Base-by-base conservation (phyloP, 2,329 filamentous ascomycete genomes). In the Dactylellina cionopaga region DNA sequence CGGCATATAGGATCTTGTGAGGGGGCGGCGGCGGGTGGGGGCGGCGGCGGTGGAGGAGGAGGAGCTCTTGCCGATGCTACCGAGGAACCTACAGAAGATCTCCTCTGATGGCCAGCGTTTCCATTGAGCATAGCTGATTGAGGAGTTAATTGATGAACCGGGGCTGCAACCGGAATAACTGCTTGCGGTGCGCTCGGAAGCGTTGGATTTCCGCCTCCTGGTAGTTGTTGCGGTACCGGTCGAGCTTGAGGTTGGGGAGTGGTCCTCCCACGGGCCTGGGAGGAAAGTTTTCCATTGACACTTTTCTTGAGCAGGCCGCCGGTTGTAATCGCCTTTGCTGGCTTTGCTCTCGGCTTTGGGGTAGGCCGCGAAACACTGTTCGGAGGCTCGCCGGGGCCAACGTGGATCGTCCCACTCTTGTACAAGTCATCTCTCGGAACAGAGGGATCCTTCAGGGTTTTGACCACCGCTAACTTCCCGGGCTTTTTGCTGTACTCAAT, bases 401-500 rank as follows among this genome's bases (percentile, higher is more conserved):
- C 96, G 80, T 97, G 95, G 59, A 99, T 88, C 13, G 89, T 89
- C 70, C 91, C 89, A 80, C 92, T 97, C 86, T 99, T 99, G 84
- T 99, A 99, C 74, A 88, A 86, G 80, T 99, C 95, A 49, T 89
- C 89, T 56, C 85, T 81, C 2, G 85, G 82, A 56, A 90, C 86
- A 56, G 88, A 86, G 0, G 93, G 89, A 79, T 99, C 95, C 81
- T 96, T 96, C 72, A 96, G 79, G 6, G 91, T 91, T 83, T 98
- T 98, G 78, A 99, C 90, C 4, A 88, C 82, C 59, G 94, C 90
- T 80, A 92, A 86, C 83, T 99, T 99, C 62, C 92, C 92, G 0
- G 95, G 95, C 82, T 99, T 99, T 85, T 98, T 99, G 79, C 94
- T 93, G 81, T 96, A 99, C 79, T 96, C 92, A 76, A 99, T 93